phyloP scores from a whole-genome alignment of 2,329 filamentous ascomycete species.

The Xylariaceae sp. region DNA sequence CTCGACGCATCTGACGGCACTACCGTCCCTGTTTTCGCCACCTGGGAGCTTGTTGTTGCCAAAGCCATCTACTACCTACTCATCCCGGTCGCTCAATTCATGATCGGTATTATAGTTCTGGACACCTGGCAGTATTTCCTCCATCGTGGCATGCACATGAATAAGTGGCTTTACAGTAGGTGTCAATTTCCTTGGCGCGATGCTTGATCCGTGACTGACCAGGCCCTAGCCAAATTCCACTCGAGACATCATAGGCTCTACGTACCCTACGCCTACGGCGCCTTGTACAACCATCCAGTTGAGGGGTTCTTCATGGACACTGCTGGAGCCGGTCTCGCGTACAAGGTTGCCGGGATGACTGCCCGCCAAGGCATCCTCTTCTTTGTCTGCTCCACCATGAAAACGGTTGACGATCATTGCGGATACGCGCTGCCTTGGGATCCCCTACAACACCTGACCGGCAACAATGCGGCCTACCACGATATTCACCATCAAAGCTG shows the following conservation, averaged over 20 bases:
- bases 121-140: slow-evolving; percentile 99
- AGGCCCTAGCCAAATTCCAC: slow-evolving; percentile 70
- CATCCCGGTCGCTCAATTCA: slow-evolving; percentile 74
- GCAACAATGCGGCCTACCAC: slow-evolving; percentile 95
- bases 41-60: slow-evolving; percentile 75
- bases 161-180: slow-evolving; percentile 94
- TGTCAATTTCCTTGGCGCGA: slow-evolving; percentile 58
- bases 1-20: slow-evolving; percentile 48
- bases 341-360: slow-evolving; percentile 78
- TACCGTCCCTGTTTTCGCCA: slow-evolving; percentile 67
- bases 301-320: slow-evolving; percentile 95
- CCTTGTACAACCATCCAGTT: slow-evolving; percentile 92
- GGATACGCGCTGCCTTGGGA: slow-evolving; percentile 96
- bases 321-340: slow-evolving; percentile 77
- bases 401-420: slow-evolving; percentile 97
- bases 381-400: slow-evolving; percentile 84
- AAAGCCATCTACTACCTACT: slow-evolving; percentile 74
- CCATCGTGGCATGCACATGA: slow-evolving; percentile 94
- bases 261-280: slow-evolving; percentile 94
- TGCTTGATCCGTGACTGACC: slow-evolving; percentile 25
- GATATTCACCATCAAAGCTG: slow-evolving; percentile 98
- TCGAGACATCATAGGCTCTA: slow-evolving; percentile 95
- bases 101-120: slow-evolving; percentile 68
- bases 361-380: slow-evolving; percentile 83
- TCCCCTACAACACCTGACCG: slow-evolving; percentile 83